Percentiles rank a stretch among this genome's conserved stretches.
These are phyloP conservation scores for Apocynum venetum DNA, from an alignment of 257 asterid species.

Conservation along the genomic window DNA sequence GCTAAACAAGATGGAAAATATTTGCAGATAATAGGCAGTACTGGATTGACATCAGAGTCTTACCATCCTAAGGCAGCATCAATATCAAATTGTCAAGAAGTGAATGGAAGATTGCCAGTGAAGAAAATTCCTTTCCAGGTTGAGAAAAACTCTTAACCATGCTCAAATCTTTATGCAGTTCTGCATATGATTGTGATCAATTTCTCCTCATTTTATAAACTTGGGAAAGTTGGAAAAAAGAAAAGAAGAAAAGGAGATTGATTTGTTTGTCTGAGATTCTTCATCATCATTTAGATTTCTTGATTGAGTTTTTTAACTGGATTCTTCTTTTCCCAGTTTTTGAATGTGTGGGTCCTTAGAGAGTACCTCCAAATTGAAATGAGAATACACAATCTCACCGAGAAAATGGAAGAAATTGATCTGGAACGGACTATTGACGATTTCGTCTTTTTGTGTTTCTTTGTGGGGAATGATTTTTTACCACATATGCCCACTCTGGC, in stretches of 20 bases:
- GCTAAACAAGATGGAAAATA: neutral
- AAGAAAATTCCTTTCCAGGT: conserved; percentile 20
- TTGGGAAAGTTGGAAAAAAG: neutral
- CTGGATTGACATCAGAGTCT: neutral
- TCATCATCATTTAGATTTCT: neutral
- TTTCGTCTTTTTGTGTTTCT: conserved; percentile 59
- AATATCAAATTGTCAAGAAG: neutral
- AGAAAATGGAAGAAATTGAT: conserved; percentile 23
- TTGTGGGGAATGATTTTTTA: conserved; percentile 66
- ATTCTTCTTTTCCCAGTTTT: conserved; percentile 32
- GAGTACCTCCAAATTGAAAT: conserved; percentile 54
- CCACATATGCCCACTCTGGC: conserved; percentile 58
- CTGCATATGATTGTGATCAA: too few relatives aligned
- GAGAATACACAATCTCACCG: conserved; percentile 26
- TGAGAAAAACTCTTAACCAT: neutral
- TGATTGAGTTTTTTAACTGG: neutral
- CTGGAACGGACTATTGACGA: conserved; percentile 52
- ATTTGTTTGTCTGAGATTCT: neutral
- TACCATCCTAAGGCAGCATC: neutral
- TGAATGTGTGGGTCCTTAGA: conserved; percentile 46
- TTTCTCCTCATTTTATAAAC: too few relatives aligned
- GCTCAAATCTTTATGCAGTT: neutral
- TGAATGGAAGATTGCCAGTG: neutral
- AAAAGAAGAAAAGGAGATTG: too few relatives aligned
- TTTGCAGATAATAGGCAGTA: neutral